Percentiles rank a stretch among this genome's conserved stretches.
phyloP scores from a whole-genome alignment of 352 stramenopile genomes.

The Phytophthora kernoviae region DNA sequence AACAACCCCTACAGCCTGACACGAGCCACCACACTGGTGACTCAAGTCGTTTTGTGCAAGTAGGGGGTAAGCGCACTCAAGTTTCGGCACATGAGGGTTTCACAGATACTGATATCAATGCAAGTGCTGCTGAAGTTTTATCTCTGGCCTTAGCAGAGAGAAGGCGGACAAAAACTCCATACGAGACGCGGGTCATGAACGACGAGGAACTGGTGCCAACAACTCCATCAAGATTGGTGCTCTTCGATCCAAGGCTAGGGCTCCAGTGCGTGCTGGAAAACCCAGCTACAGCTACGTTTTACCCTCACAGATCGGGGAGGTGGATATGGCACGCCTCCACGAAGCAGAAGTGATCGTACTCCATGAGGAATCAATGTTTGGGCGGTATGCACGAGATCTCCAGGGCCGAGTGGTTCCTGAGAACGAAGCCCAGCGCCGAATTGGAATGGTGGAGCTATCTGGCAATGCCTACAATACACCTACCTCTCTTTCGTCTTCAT shows the following conservation, averaged over 20 bases:
- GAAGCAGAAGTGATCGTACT: conserved; percentile 72
- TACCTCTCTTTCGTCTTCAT: conserved; percentile 11
- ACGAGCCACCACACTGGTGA: conserved; percentile 9
- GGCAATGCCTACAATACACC: conserved; percentile 48
- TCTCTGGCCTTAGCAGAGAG: conserved; percentile 42
- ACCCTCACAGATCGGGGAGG: conserved; percentile 81
- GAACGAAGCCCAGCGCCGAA: conserved; percentile 53
- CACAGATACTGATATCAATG: conserved; percentile 2
- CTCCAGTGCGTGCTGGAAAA: conserved; percentile 7
- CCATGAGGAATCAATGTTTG: conserved; percentile 69
- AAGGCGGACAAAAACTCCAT: conserved; percentile 74
- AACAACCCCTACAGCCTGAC: background rate
- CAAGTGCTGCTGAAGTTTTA: conserved; percentile 27
- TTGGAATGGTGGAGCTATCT: conserved; percentile 65
- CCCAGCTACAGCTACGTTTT: conserved; percentile 28
- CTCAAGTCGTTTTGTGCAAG: conserved; percentile 56
- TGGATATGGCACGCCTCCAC: conserved; percentile 83
- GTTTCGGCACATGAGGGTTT: conserved; percentile 8
- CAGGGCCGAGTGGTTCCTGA: conserved; percentile 74
- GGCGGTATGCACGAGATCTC: conserved; percentile 67
- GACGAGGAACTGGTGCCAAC: conserved; percentile 78
- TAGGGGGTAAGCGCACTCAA: conserved; percentile 57
- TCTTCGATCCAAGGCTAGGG: conserved; percentile 19
- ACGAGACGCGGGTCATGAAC: conserved; percentile 86
- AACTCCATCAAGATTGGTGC: conserved; percentile 14